Conservation (phyloP, 305 asterid genomes). For the Rubia tinctorum region DNA sequence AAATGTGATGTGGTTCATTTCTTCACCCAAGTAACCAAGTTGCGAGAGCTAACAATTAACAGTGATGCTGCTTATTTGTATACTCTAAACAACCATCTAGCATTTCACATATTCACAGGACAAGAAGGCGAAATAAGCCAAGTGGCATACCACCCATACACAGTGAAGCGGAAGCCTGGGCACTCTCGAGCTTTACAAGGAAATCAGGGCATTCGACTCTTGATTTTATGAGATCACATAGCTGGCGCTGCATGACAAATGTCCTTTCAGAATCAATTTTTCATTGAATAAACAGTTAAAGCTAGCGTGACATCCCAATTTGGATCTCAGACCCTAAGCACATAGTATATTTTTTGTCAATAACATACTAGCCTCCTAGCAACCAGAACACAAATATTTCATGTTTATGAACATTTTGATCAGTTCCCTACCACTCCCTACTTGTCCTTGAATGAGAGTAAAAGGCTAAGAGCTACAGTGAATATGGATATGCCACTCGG, state of each 20-base stretch:
- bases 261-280: constrained; percentile 17
- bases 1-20: neutral
- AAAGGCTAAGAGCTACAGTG: neutral
- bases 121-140: neutral
- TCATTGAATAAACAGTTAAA: neutral
- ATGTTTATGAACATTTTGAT: neutral
- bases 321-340: neutral
- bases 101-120: neutral
- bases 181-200: constrained; percentile 72
- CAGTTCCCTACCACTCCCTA: neutral
- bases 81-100: neutral
- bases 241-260: constrained; percentile 42
- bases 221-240: constrained; percentile 71
- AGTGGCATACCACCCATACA: constrained; percentile 49
- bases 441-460: no score
- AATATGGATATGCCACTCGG: no score
- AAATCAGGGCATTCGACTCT: constrained; percentile 78
- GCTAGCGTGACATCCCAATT: neutral
- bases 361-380: neutral
- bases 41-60: neutral
- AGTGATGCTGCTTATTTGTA: neutral
- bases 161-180: constrained; percentile 65
- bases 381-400: neutral
- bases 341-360: neutral
- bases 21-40: neutral